These are phyloP conservation scores for Alternaria infectoria DNA, from an alignment of 2,329 filamentous ascomycete species.

Conservation along the genomic window DNA sequence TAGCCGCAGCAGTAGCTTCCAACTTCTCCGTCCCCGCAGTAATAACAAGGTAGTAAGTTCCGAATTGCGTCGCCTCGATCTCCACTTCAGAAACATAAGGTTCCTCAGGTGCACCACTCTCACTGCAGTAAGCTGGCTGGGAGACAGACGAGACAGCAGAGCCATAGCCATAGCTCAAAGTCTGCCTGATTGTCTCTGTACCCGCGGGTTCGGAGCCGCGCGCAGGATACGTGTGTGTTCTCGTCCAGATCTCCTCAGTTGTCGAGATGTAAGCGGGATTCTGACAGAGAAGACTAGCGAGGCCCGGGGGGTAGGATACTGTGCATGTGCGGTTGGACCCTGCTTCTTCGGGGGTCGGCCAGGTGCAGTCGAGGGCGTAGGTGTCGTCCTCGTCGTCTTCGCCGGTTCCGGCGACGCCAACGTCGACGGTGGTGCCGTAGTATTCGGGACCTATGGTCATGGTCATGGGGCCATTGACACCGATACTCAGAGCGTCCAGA, in stretches of 20 bases:
- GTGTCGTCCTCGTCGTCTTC: rapidly evolving
- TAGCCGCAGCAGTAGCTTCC: background rate
- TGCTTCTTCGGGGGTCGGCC: background rate
- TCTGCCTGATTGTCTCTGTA: background rate
- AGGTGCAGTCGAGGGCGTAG: background rate
- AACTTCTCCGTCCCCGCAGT: constrained; percentile 1
- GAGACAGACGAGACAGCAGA: rapidly evolving
- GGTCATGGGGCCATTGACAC: rapidly evolving
- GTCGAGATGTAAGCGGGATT: rapidly evolving
- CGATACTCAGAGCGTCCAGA: background rate
- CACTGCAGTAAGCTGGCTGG: background rate
- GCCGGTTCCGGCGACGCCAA: background rate
- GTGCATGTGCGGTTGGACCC: background rate
- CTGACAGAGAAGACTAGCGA: background rate
- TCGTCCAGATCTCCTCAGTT: rapidly evolving
- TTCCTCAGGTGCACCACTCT: background rate
- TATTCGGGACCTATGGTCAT: background rate
- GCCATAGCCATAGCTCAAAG: background rate
- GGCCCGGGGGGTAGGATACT: rapidly evolving
- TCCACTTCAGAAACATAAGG: too few relatives aligned
- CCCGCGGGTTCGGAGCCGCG: background rate
- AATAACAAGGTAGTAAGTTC: background rate
- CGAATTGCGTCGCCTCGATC: too few relatives aligned
- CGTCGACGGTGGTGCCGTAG: background rate
- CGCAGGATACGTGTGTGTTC: background rate